phyloP scores from a whole-genome alignment of 2,329 filamentous ascomycete species.

The Taxawa tesnikishii region DNA sequence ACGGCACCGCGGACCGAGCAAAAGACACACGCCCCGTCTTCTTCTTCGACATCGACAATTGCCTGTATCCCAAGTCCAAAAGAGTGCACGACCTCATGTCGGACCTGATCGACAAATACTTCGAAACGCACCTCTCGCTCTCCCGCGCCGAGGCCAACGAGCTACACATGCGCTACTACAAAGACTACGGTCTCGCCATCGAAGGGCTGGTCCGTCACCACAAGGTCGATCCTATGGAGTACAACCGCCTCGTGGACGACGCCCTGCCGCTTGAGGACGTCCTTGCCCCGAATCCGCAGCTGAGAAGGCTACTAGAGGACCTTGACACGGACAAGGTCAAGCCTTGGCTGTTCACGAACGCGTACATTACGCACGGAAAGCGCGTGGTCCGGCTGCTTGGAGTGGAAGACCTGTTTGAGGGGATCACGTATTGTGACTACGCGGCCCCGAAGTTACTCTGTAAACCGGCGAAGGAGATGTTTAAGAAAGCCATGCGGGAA shows the following conservation, averaged over 20 bases:
- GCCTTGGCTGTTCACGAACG: constrained; percentile 92
- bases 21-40: constrained; percentile 41
- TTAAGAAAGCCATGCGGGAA: constrained; percentile 75
- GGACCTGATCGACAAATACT: constrained; percentile 60
- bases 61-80: constrained; percentile 68
- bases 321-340: constrained; percentile 76
- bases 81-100: constrained; percentile 86
- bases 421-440: constrained; percentile 93
- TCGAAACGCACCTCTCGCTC: constrained; percentile 59
- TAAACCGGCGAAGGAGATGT: constrained; percentile 79
- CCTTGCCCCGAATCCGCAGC: constrained; percentile 63
- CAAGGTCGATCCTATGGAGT: constrained; percentile 87
- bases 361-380: constrained; percentile 78
- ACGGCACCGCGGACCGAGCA: too few species aligned
- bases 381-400: constrained; percentile 70
- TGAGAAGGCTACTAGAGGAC: constrained; percentile 66
- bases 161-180: constrained; percentile 87
- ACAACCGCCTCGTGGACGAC: constrained; percentile 91
- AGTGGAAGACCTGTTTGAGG: constrained; percentile 84
- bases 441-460: constrained; percentile 59
- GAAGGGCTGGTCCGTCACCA: constrained; percentile 90
- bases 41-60: constrained; percentile 96
- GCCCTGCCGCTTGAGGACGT: constrained; percentile 77
- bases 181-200: constrained; percentile 91
- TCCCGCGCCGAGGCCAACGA: constrained; percentile 65